Base-by-base conservation (phyloP, 306 rosid genomes). In the Dicorynia guianensis region DNA sequence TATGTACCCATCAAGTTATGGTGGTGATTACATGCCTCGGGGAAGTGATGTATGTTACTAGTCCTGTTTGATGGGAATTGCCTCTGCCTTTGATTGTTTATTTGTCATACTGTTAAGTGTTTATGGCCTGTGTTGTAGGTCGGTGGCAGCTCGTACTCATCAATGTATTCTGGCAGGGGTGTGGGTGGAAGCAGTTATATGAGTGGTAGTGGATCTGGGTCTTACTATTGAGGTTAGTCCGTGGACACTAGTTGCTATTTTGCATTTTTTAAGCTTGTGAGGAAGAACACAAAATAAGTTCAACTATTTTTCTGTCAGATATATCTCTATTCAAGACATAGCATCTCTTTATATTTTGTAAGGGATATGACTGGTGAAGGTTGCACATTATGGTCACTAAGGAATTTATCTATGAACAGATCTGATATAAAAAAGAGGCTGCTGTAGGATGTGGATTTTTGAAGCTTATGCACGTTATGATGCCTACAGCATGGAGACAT, bases 1-100 rank as follows among this genome's bases (percentile, higher is more conserved):
- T 65, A 55, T 88, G 83, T 90, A 96, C 84, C 87, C 99, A 43
- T 90, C 99, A 62, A 89, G 93, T 76, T 87, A 92, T 90, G 93
- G 89, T 69, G 86, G 87, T 25, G 97, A 92, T 66, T 92, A 89
- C 63, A 57, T 85, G 54, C 54, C 96, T 58, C 99, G 96, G 62
- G 97, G 88, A 43, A 85, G 85, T 85, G 95, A 92, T 86, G 99
- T 95, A 92, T 81, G 90, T 30, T 66, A 43, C 58, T 74, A 14
- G 34, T 73, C 67, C 67, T 34, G 35, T 75, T 69, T 66, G 62
- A 25, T 38, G 55, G 30, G 59, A 65, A 18, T 15, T 52, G 58
- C 34, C 58, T 10, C 75, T 57, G 10, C 57, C 52, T 38, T 47
- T 75, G 61, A 30, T 8, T 71, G 14, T 59, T 20, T 62, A 43